Percentiles rank a stretch among this genome's conserved stretches.
These are phyloP conservation scores for Chytriomyces sp. DNA, from an alignment of 192 early-diverging fungal species.

Conservation along the genomic window DNA sequence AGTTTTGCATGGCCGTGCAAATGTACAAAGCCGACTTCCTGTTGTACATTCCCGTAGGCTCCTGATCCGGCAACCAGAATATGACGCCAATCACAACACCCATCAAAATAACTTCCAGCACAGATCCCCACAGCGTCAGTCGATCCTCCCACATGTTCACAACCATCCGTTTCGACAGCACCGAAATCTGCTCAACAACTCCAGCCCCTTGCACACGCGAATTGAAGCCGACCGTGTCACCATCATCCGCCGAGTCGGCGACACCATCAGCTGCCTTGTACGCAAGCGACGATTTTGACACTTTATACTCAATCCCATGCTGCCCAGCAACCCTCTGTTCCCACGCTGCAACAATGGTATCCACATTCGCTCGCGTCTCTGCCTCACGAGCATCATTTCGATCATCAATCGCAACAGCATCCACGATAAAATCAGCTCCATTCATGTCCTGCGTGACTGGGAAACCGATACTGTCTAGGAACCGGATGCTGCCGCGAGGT, in stretches of 20 bases:
- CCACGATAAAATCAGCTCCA: slow-evolving; percentile 72
- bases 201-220: slow-evolving; percentile 34
- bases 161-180: slow-evolving; percentile 38
- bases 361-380: slow-evolving; percentile 20
- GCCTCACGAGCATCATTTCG: slow-evolving; percentile 38
- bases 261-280: not conserved
- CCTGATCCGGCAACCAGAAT: slow-evolving; percentile 48
- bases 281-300: not conserved
- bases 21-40: slow-evolving; percentile 45
- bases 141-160: slow-evolving; percentile 49
- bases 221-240: slow-evolving; percentile 3
- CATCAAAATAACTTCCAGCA: slow-evolving; percentile 47
- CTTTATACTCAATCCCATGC: not conserved
- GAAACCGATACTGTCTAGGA: slow-evolving; percentile 63
- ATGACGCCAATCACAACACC: slow-evolving; percentile 44
- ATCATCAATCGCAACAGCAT: slow-evolving; percentile 54
- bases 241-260: not conserved
- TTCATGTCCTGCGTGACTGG: slow-evolving; percentile 67
- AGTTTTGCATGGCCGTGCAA: slow-evolving; percentile 42
- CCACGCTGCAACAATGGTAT: slow-evolving; percentile 40
- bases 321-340: not conserved
- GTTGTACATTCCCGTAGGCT: slow-evolving; percentile 43
- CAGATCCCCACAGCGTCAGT: slow-evolving; percentile 49
- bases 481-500: slow-evolving; percentile 45
- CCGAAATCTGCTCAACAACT: slow-evolving; percentile 36